Evolutionary conservation across 73 alveolate species (phyloP).

Genomic region (Paramecium tetraurelia): DNA sequence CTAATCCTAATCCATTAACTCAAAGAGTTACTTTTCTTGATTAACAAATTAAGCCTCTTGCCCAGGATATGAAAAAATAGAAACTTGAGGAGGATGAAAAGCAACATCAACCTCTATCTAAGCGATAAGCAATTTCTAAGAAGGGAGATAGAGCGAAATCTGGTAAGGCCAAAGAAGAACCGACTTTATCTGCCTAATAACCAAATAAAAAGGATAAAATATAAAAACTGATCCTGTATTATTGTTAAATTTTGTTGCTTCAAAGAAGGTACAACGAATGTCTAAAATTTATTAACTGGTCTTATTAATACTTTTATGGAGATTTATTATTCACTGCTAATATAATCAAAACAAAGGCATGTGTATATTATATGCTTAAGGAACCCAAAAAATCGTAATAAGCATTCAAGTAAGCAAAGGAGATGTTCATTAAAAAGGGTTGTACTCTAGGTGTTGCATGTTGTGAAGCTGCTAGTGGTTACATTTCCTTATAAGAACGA

Average conservation of each 20-base stretch:
- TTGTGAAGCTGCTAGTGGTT: conserved; percentile 44
- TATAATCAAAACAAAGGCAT: neutral
- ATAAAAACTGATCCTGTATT: neutral
- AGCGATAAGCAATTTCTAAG: neutral
- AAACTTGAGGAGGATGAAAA: neutral
- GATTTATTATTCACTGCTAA: neutral
- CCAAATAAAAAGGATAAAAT: conserved; percentile 32
- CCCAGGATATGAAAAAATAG: neutral
- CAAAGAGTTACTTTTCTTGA: conserved; percentile 20
- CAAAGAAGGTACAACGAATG: conserved; percentile 25
- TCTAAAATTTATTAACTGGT: conserved; percentile 23
- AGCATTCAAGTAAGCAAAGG: conserved; percentile 47
- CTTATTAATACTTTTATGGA: conserved; percentile 24
- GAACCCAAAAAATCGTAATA: neutral
- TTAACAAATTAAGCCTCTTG: neutral
- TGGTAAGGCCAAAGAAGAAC: conserved; percentile 1
- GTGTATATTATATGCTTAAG: conserved; percentile 25
- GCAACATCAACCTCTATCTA: neutral
- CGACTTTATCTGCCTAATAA: neutral
- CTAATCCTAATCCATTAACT: neutral
- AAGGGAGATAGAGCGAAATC: conserved; percentile 14
- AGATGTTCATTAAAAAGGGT: neutral
- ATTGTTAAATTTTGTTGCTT: neutral
- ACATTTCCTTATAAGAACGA: neutral
- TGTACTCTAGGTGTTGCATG: conserved; percentile 29